Evolutionary conservation across 2,329 filamentous ascomycete genomes (phyloP).

Genomic region (Fusarium pilosicola): DNA sequence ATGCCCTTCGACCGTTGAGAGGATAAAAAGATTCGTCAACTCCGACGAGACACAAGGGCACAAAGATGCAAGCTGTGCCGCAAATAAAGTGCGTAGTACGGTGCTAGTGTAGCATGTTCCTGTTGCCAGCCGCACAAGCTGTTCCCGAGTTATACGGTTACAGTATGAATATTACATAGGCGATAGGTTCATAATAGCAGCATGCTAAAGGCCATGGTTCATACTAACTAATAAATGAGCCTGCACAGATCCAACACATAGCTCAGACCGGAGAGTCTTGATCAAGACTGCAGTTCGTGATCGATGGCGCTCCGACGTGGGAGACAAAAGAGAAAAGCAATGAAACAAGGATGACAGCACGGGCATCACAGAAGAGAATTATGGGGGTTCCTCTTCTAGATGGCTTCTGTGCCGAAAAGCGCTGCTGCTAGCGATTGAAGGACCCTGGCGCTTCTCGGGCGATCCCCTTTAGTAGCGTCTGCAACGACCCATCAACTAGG

Average conservation of each 20-base stretch:
- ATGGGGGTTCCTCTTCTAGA: conserved; percentile 39
- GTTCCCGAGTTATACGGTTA: neutral
- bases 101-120: conserved; percentile 14
- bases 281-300: conserved; percentile 16
- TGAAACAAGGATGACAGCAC: conserved; percentile 20
- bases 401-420: conserved; percentile 35
- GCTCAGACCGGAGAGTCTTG: conserved; percentile 5
- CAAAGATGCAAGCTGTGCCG: conserved; percentile 3
- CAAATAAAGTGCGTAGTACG: conserved; percentile 8
- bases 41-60: conserved; percentile 7
- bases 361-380: conserved; percentile 1
- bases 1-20: conserved; percentile 1
- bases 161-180: neutral
- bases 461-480: conserved; percentile 38
- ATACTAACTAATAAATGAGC: neutral
- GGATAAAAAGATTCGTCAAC: conserved; percentile 1
- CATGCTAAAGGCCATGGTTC: neutral
- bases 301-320: conserved; percentile 14
- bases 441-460: conserved; percentile 26
- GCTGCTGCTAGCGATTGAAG: conserved; percentile 20
- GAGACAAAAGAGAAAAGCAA: conserved; percentile 40
- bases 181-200: neutral
- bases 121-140: neutral
- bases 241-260: neutral
- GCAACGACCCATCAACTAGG: conserved; percentile 18